Evolutionary conservation across 2,329 filamentous ascomycete genomes (phyloP).

Genomic region (Penicillium sclerotiorum): DNA sequence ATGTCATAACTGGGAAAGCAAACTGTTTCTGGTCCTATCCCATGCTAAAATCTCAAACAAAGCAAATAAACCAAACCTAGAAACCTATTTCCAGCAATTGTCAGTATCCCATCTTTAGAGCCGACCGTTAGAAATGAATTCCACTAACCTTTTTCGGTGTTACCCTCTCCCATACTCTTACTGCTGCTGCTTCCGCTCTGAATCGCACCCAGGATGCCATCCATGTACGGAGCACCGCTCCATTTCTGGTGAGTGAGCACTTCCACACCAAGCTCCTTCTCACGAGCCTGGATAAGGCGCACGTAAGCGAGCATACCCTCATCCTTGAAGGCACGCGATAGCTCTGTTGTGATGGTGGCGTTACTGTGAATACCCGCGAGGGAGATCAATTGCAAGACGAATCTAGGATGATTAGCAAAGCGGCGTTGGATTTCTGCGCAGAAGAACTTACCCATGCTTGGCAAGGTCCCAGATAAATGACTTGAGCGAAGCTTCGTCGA

Average conservation of each 20-base stretch:
- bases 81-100: not conserved
- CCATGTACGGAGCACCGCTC: constrained; percentile 74
- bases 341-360: constrained; percentile 68
- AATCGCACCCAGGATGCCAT: constrained; percentile 85
- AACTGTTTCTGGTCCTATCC: too few species aligned
- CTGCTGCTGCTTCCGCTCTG: constrained; percentile 87
- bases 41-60: too few species aligned
- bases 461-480: constrained; percentile 97
- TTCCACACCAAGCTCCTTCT: constrained; percentile 89
- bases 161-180: constrained; percentile 93
- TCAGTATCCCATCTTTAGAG: not conserved
- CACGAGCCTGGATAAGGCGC: constrained; percentile 82
- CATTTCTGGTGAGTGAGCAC: constrained; percentile 92
- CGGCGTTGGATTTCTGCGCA: not conserved
- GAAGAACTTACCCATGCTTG: constrained; percentile 71
- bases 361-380: constrained; percentile 66
- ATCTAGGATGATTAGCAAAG: constrained; percentile 42
- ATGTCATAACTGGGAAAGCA: too few species aligned
- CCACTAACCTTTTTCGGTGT: constrained; percentile 67
- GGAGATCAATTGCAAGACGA: constrained; percentile 66
- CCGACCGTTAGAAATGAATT: not conserved
- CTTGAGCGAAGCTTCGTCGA: constrained; percentile 77
- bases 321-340: constrained; percentile 79
- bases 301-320: constrained; percentile 98
- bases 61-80: not conserved